Conservation (phyloP, 208 protist species). For the Trypanosoma melophagium region DNA sequence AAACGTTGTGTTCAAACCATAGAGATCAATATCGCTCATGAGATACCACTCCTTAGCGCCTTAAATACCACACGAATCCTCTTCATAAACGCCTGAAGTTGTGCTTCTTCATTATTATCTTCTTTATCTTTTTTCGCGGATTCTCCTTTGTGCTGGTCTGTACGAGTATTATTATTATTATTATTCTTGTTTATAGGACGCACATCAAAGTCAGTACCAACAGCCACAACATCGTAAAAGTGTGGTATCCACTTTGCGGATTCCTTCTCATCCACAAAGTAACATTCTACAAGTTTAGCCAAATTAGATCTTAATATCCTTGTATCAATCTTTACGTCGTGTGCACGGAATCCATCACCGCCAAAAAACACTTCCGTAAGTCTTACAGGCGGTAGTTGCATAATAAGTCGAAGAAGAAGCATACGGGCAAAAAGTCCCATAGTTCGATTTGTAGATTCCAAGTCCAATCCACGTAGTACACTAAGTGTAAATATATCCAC, state of each 20-base stretch:
- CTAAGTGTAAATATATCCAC: slow-evolving; percentile 55
- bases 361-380: slow-evolving; percentile 81
- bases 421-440: slow-evolving; percentile 79
- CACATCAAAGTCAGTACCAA: slow-evolving; percentile 56
- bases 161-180: background rate
- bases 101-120: slow-evolving; percentile 24
- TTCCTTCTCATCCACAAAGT: slow-evolving; percentile 73
- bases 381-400: slow-evolving; percentile 48
- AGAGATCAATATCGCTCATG: slow-evolving; percentile 28
- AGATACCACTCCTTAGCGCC: slow-evolving; percentile 71
- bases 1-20: background rate
- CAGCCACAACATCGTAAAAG: slow-evolving; percentile 76
- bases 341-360: slow-evolving; percentile 57
- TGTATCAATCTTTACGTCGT: slow-evolving; percentile 65
- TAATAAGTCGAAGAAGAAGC: slow-evolving; percentile 66
- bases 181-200: background rate
- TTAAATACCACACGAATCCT: slow-evolving; percentile 72
- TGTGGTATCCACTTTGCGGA: slow-evolving; percentile 61
- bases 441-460: slow-evolving; percentile 73
- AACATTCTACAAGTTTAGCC: slow-evolving; percentile 54
- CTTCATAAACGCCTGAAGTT: slow-evolving; percentile 51
- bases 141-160: slow-evolving; percentile 9
- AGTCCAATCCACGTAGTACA: slow-evolving; percentile 81
- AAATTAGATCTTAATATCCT: slow-evolving; percentile 49
- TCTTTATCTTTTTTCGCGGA: background rate